Evolutionary conservation across 768 basidiomycete genomes (phyloP).

Genomic region (Lactarius sp.): DNA sequence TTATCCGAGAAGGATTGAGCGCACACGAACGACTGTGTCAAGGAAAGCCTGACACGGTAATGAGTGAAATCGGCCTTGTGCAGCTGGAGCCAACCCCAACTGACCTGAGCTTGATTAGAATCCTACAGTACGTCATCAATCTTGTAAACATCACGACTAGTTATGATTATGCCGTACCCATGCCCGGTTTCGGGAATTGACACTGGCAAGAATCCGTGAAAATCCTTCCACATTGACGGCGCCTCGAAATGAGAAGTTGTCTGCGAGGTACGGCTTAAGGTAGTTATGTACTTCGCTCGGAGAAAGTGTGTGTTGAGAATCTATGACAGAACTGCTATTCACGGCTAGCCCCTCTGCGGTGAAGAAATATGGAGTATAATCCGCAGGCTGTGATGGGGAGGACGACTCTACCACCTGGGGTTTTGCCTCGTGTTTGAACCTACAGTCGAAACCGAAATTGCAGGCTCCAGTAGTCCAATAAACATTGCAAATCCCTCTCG

Average conservation of each 20-base stretch:
- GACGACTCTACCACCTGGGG: conserved; percentile 5
- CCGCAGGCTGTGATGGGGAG: neutral
- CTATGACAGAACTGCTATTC: conserved; percentile 13
- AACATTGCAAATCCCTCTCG: conserved; percentile 27
- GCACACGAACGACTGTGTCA: conserved; percentile 25
- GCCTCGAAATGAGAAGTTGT: conserved; percentile 26
- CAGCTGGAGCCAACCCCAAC: neutral
- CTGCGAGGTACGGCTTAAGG: conserved; percentile 27
- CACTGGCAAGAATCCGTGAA: conserved; percentile 25
- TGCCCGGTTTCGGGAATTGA: conserved; percentile 24
- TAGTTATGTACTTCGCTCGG: conserved; percentile 29
- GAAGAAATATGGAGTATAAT: conserved; percentile 23
- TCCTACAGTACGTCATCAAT: conserved; percentile 11
- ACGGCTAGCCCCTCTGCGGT: conserved; percentile 24
- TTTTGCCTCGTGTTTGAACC: conserved; percentile 27
- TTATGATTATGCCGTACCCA: conserved; percentile 23
- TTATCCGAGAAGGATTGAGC: conserved; percentile 5
- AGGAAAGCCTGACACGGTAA: conserved; percentile 26
- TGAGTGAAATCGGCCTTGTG: neutral
- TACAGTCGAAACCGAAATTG: conserved; percentile 27
- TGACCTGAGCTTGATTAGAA: conserved; percentile 30
- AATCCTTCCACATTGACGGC: conserved; percentile 27
- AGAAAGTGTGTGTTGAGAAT: conserved; percentile 8
- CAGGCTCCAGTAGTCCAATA: conserved; percentile 31
- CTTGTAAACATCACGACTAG: neutral